Evolutionary conservation across 305 asterid genomes (phyloP).

Genomic region (Withania somnifera): DNA sequence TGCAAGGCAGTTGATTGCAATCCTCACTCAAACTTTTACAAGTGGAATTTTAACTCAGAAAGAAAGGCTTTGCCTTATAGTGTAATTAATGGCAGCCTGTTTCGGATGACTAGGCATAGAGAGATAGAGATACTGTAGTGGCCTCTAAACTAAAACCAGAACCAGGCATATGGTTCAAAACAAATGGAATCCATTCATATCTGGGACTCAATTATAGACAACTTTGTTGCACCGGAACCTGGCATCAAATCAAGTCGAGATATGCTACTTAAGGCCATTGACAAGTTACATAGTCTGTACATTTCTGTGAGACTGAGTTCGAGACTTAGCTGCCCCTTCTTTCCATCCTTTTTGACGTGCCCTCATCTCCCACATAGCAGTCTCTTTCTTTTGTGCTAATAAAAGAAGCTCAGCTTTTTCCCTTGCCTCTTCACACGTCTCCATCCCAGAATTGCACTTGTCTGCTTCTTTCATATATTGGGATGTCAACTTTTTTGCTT

Average conservation of each 20-base stretch:
- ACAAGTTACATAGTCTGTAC: constrained; percentile 19
- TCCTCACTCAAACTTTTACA: neutral
- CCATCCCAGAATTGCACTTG: constrained; percentile 98
- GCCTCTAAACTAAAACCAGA: neutral
- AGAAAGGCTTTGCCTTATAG: constrained; percentile 9
- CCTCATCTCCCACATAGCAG: constrained; percentile 72
- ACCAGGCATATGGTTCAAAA: neutral
- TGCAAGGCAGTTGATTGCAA: neutral
- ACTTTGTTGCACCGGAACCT: neutral
- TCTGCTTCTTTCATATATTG: constrained; percentile 97
- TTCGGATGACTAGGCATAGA: neutral
- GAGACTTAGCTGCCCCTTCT: constrained; percentile 46
- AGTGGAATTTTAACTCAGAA: neutral
- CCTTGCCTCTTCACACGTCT: constrained; percentile 92
- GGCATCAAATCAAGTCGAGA: neutral
- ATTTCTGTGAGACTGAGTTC: constrained; percentile 16
- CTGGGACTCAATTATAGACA: neutral
- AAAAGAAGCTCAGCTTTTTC: constrained; percentile 74
- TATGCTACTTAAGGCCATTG: neutral
- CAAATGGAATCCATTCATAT: neutral
- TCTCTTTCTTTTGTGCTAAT: constrained; percentile 55
- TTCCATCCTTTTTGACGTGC: constrained; percentile 91
- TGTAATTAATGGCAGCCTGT: neutral
- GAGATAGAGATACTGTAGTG: neutral
- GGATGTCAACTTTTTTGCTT: constrained; percentile 86